Evolutionary conservation across 129 eudicot species (phyloP).

Genomic region (Flaveria sonorensis): DNA sequence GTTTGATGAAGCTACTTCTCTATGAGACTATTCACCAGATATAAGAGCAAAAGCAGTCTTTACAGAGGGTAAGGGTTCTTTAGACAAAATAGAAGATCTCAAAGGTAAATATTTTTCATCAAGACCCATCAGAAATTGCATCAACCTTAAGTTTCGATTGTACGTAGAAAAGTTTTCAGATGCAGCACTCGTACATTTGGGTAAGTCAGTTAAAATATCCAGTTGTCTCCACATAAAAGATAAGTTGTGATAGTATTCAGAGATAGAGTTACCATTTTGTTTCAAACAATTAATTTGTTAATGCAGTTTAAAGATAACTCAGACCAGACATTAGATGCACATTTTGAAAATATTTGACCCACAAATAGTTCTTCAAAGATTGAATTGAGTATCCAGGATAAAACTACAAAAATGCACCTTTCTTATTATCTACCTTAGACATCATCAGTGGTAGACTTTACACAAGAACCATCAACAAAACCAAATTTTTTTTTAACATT

Average conservation of each 20-base stretch:
- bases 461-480: neutral
- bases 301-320: neutral
- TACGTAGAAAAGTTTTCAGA: neutral
- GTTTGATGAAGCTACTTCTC: neutral
- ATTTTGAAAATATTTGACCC: neutral
- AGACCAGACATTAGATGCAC: neutral
- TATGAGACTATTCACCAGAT: neutral
- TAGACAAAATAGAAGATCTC: neutral
- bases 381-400: neutral
- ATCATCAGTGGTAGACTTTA: neutral
- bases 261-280: neutral
- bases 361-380: neutral
- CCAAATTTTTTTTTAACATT: neutral
- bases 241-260: neutral
- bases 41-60: neutral
- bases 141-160: neutral
- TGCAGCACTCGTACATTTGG: neutral
- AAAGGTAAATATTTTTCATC: neutral
- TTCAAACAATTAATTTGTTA: neutral
- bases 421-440: neutral
- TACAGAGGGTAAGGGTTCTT: neutral
- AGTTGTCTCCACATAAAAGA: neutral
- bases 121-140: neutral
- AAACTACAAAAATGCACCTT: neutral
- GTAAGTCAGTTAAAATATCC: neutral